phyloP scores from a whole-genome alignment of 2,329 filamentous ascomycete genomes.

The Colletotrichum sp. region DNA sequence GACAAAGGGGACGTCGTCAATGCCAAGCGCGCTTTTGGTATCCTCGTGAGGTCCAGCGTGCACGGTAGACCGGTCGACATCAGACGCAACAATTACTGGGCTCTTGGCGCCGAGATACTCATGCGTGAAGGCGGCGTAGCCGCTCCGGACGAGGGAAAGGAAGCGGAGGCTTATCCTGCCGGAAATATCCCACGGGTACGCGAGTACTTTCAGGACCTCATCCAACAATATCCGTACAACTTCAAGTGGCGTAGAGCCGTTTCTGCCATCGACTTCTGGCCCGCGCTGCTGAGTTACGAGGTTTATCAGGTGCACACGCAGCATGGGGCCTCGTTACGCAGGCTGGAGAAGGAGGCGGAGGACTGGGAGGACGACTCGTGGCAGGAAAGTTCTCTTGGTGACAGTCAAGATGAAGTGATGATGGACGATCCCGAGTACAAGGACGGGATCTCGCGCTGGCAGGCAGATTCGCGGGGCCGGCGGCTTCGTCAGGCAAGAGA shows the following conservation, averaged over 20 bases:
- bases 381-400: slow-evolving; percentile 13
- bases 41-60: slow-evolving; percentile 61
- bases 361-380: slow-evolving; percentile 30
- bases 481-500: slow-evolving; percentile 38
- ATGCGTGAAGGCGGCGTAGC: slow-evolving; percentile 59
- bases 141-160: slow-evolving; percentile 11
- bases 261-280: slow-evolving; percentile 79
- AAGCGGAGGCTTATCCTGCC: slow-evolving; percentile 29
- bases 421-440: slow-evolving; percentile 28
- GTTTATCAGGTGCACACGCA: slow-evolving; percentile 75
- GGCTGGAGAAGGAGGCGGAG: slow-evolving; percentile 35
- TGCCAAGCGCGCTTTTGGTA: slow-evolving; percentile 76
- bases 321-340: slow-evolving; percentile 50
- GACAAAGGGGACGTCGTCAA: slow-evolving; percentile 72
- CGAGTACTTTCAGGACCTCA: slow-evolving; percentile 77
- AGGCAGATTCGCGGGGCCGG: slow-evolving; percentile 19
- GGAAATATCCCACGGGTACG: slow-evolving; percentile 51
- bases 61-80: slow-evolving; percentile 68
- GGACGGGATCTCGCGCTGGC: slow-evolving; percentile 20
- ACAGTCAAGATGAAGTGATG: slow-evolving; percentile 14
- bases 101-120: slow-evolving; percentile 83
- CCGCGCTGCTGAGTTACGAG: slow-evolving; percentile 81
- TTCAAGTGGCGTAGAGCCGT: slow-evolving; percentile 61
- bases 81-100: slow-evolving; percentile 75
- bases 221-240: slow-evolving; percentile 77